Evolutionary conservation across 2,329 filamentous ascomycete genomes (phyloP).

Genomic region (Phoma sp.): DNA sequence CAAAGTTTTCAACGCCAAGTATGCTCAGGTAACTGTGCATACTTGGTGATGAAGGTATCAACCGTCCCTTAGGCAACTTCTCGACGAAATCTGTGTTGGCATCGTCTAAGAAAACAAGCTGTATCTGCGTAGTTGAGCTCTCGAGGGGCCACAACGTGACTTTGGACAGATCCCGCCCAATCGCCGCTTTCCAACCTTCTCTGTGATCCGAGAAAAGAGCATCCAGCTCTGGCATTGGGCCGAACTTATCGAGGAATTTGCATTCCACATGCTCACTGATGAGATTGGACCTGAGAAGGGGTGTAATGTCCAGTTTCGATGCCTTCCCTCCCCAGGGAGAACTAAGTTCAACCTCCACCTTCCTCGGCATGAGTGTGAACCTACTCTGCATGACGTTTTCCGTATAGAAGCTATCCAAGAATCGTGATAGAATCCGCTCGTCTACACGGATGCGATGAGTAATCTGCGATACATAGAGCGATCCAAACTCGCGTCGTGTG

Average conservation of each 20-base stretch:
- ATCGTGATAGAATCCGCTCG: neutral
- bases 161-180: neutral
- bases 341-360: constrained; percentile 7
- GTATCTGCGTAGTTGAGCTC: neutral
- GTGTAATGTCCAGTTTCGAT: neutral
- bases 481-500: constrained; percentile 7
- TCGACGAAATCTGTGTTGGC: neutral
- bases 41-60: neutral
- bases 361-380: constrained; percentile 1
- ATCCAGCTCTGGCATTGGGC: constrained; percentile 2
- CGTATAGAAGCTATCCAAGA: neutral
- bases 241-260: constrained; percentile 11
- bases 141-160: neutral
- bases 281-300: neutral
- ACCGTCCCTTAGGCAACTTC: neutral
- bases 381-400: neutral
- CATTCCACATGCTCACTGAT: constrained; percentile 6
- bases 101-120: constrained; percentile 3
- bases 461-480: constrained; percentile 6
- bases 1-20: neutral
- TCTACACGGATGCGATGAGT: constrained; percentile 8
- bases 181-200: constrained; percentile 5
- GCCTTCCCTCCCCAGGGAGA: neutral
- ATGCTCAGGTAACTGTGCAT: neutral
- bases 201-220: neutral